A percentile compares a stretch with the other conserved stretches of the same genome.
Conservation (phyloP, 768 basidiomycete genomes). For the Leccinellum albellum region DNA sequence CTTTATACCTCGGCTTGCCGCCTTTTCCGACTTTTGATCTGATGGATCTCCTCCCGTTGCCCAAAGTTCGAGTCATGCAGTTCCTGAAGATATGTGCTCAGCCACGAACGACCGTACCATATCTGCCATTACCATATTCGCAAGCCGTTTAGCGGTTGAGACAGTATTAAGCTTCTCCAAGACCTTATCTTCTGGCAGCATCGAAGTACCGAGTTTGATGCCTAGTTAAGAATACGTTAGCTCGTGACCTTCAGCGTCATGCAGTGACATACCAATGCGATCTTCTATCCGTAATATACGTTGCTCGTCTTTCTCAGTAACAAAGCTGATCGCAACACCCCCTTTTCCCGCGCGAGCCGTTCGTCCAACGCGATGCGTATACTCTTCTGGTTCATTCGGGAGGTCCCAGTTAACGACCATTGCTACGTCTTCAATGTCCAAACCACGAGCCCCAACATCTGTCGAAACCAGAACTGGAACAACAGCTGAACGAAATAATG, state of each 20-base stretch:
- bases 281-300: slow-evolving; percentile 78
- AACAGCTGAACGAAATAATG: slow-evolving; percentile 78
- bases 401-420: slow-evolving; percentile 98
- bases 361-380: slow-evolving; percentile 92
- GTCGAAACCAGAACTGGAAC: slow-evolving; percentile 92
- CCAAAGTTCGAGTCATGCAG: slow-evolving; percentile 89
- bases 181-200: slow-evolving; percentile 74
- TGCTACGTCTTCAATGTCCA: slow-evolving; percentile 95
- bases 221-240: slow-evolving; percentile 38
- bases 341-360: slow-evolving; percentile 89
- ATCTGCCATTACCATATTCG: slow-evolving; percentile 71
- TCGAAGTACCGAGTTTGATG: slow-evolving; percentile 72
- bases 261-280: slow-evolving; percentile 65
- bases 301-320: slow-evolving; percentile 91
- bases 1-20: slow-evolving; percentile 6
- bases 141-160: slow-evolving; percentile 89
- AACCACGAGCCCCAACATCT: slow-evolving; percentile 90
- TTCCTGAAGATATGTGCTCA: slow-evolving; percentile 45
- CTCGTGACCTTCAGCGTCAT: background rate
- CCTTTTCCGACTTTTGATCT: slow-evolving; percentile 46
- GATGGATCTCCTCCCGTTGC: slow-evolving; percentile 79
- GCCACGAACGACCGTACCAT: background rate
- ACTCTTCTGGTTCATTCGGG: slow-evolving; percentile 86
- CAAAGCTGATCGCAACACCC: slow-evolving; percentile 89
- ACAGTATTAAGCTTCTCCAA: slow-evolving; percentile 83